These are phyloP conservation scores for Skeletonema marinoi DNA, from an alignment of 108 stramenopile genomes.

Conservation along the genomic window DNA sequence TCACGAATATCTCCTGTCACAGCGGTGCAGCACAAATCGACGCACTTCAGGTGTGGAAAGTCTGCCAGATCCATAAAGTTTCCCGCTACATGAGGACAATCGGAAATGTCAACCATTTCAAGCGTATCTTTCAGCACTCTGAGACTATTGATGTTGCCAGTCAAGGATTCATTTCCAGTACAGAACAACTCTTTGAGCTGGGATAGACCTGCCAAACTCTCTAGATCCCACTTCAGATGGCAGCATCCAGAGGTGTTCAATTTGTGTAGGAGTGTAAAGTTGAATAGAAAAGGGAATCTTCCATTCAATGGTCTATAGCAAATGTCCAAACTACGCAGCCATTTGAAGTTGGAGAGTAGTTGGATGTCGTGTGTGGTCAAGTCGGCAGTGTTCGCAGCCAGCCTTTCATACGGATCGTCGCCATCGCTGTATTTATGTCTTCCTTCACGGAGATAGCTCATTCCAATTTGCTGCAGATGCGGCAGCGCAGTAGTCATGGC, in stretches of 20 bases:
- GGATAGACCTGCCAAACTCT: background rate
- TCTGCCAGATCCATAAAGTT: slow-evolving; percentile 1
- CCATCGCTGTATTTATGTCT: background rate
- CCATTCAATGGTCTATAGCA: background rate
- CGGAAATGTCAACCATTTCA: background rate
- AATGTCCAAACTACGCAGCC: background rate
- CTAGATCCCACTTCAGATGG: background rate
- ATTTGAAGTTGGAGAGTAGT: background rate
- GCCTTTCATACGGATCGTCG: background rate
- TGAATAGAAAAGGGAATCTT: slow-evolving; percentile 2
- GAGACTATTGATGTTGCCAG: no score
- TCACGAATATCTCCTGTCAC: background rate
- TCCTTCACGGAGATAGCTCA: background rate
- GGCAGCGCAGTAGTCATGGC: background rate
- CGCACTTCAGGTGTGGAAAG: background rate
- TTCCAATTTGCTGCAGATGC: background rate
- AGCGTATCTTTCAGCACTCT: background rate
- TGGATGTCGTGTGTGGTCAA: background rate
- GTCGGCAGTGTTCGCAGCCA: background rate
- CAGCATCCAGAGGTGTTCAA: background rate
- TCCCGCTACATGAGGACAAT: background rate
- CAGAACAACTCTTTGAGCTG: background rate
- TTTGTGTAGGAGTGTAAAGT: background rate
- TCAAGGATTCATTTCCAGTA: background rate
- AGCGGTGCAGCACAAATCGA: background rate